Percentiles rank a stretch among this genome's conserved stretches.
Evolutionary conservation across 345 rosid species (phyloP).

Genomic region (Tarenaya hassleriana): DNA sequence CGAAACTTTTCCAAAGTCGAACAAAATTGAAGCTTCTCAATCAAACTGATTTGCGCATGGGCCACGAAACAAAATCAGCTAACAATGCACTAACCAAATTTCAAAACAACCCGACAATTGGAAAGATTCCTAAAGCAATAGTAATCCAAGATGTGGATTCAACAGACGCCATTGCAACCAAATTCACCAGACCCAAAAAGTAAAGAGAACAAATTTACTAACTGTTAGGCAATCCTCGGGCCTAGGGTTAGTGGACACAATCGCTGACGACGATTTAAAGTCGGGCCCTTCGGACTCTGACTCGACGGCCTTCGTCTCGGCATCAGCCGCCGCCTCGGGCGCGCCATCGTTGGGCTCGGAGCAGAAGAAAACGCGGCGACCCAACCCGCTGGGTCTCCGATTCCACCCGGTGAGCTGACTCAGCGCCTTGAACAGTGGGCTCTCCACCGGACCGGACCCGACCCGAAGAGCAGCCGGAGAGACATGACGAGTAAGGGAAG

Average conservation of each 20-base stretch:
- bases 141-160: background rate
- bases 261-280: slow-evolving; percentile 66
- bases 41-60: background rate
- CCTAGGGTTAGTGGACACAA: slow-evolving; percentile 65
- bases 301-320: slow-evolving; percentile 39
- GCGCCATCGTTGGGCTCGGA: slow-evolving; percentile 47
- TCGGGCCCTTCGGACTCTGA: slow-evolving; percentile 41
- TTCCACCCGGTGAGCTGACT: slow-evolving; percentile 40
- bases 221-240: slow-evolving; percentile 94
- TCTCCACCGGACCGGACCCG: slow-evolving; percentile 24
- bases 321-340: slow-evolving; percentile 32
- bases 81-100: background rate
- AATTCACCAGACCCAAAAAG: background rate
- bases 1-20: background rate
- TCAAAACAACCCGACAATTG: slow-evolving; percentile 7
- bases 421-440: slow-evolving; percentile 39
- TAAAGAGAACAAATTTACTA: slow-evolving; percentile 15
- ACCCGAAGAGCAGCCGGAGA: slow-evolving; percentile 33
- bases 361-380: slow-evolving; percentile 63
- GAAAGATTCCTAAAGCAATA: no score
- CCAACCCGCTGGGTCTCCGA: slow-evolving; percentile 28
- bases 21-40: background rate
- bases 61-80: background rate
- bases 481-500: slow-evolving; percentile 33
- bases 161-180: background rate